These are phyloP conservation scores for Puccinia sorghi DNA, from an alignment of 1,284 basidiomycete species.

Conservation along the genomic window DNA sequence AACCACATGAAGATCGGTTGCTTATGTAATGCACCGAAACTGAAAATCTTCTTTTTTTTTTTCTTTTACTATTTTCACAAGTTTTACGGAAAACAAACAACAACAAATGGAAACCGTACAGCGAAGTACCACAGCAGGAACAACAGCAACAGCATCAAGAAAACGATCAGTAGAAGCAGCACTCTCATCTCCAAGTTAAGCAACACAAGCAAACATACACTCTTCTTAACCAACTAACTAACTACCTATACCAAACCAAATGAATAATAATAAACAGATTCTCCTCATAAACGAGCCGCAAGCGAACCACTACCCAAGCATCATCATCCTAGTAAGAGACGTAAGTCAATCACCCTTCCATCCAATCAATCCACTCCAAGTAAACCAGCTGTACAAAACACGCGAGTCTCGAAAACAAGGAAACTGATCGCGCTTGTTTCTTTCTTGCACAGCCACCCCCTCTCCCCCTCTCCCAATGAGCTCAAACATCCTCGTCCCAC, in stretches of 20 bases:
- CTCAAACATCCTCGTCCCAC: not conserved
- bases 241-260: not conserved
- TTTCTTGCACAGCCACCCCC: slow-evolving; percentile 1
- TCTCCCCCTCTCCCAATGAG: slow-evolving; percentile 22
- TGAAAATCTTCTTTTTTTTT: too few species aligned
- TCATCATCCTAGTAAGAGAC: slow-evolving; percentile 4
- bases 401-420: not conserved
- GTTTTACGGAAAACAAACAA: not conserved
- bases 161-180: slow-evolving; percentile 12
- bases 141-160: not conserved
- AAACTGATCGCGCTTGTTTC: slow-evolving; percentile 15
- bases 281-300: not conserved
- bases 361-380: not conserved
- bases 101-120: not conserved
- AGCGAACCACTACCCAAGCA: slow-evolving; percentile 40
- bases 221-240: not conserved
- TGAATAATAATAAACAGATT: too few species aligned
- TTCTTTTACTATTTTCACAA: too few species aligned
- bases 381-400: slow-evolving; percentile 2
- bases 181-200: not conserved
- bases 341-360: slow-evolving; percentile 8
- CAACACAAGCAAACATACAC: not conserved
- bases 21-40: too few species aligned
- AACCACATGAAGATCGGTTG: too few species aligned
- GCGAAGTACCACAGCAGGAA: too few species aligned